Evolutionary conservation across 495 filamentous ascomycete genomes (phyloP), one percentile per base, ranked within the genome.

Genomic region (Usnea hakonensis): DNA sequence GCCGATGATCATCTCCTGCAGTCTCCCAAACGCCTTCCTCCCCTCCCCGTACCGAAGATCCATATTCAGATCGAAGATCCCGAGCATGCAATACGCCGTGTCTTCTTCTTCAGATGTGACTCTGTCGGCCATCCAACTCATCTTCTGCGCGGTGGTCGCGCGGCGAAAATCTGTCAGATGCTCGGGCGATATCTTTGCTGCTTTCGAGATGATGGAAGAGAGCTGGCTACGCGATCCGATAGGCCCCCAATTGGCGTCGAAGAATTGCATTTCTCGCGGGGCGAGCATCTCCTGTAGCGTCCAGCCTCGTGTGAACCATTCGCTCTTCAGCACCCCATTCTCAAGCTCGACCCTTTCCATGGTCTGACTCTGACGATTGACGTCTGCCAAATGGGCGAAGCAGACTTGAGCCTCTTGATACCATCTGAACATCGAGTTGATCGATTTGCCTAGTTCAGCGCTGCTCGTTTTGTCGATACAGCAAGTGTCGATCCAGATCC

Each of bases 31-130:
- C 8, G 72, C 70, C 8, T 64, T 68, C 13, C 35, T 23, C 3
- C 73, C 72, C 46, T 74, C 72, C 7, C 73, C 72, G 28, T 74
- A 75, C 23, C 72, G 40, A 26, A 74, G 67, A 0, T 73, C 71
- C 66, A 75, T 70, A 57, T 68, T 65, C 36, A 74, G 63, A 32
- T 69, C 63, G 14, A 75, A 75, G 1, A 75, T 38, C 0, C 73
- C 72, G 10, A 75, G 23, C 1, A 74, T 58, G 38, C 66, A 70
- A 44, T 74, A 75, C 1, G 73, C 73, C 21, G 40, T 54, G 36
- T 75, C 73, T 54, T 74, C 72, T 2, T 57, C 11, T 33, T 70
- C 64, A 21, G 69, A 65, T 17, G 67, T 66, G 21, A 35, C 54
- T 55, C 72, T 65, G 21, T 53, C 28, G 13, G 72, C 64, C 13